phyloP scores from a whole-genome alignment of 805 yeast species.

The Ogataea nitratoaversa region DNA sequence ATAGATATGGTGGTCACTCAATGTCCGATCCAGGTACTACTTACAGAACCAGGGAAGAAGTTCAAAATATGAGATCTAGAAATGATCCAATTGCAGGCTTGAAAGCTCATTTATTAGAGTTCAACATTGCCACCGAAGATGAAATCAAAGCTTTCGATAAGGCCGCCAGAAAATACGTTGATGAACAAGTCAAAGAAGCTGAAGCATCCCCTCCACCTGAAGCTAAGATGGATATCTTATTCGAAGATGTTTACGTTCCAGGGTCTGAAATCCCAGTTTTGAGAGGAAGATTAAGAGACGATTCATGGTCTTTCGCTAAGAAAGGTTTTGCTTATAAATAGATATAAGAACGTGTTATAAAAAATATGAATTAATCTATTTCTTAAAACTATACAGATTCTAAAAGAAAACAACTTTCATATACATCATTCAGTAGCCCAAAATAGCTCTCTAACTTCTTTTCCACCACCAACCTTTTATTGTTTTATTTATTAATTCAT shows the following conservation, averaged over 20 bases:
- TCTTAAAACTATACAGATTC: too few species aligned
- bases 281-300: constrained; percentile 96
- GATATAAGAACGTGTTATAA: too few species aligned
- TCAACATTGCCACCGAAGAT: constrained; percentile 84
- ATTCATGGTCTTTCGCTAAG: constrained; percentile 64
- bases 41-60: constrained; percentile 99
- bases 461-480: too few species aligned
- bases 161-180: constrained; percentile 93
- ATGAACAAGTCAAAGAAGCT: constrained; percentile 89
- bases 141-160: constrained; percentile 94
- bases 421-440: too few species aligned
- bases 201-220: constrained; percentile 94
- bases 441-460: too few species aligned
- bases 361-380: too few species aligned
- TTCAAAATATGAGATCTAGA: constrained; percentile 98
- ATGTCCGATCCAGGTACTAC: constrained; percentile 99
- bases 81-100: constrained; percentile 97
- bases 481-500: too few species aligned
- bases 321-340: constrained; percentile 37
- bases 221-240: constrained; percentile 88
- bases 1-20: constrained; percentile 99
- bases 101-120: constrained; percentile 79
- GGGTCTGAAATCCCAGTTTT: constrained; percentile 89
- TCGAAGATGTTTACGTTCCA: constrained; percentile 94
- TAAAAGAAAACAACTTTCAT: too few species aligned